Base-by-base conservation (phyloP, 805 yeast genomes). In the Candida verbasci region DNA sequence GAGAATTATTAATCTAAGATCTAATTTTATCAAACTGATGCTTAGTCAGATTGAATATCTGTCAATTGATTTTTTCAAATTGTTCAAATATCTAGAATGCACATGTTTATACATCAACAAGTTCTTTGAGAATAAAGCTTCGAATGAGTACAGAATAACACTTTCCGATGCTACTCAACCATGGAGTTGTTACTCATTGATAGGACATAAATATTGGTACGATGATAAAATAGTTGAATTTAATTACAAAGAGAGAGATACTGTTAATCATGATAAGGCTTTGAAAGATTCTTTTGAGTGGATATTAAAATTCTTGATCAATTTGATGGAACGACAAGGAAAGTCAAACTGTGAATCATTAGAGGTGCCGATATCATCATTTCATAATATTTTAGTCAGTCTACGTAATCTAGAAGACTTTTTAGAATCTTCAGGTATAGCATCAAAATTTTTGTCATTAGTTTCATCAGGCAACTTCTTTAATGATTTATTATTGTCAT, bases 121-220 rank as follows among this genome's bases (percentile, higher is more conserved):
- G n/a, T 59, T 48, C 35, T 64, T 63, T 34, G 35, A 44, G 3
- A 32, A 34, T 9, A 16, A 36, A 1, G 40, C 39, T n/a, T 33
- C 31, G 11, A 34, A 34, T 28, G 18, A 23, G 12, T 41, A 29
- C 26, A n/a, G 5, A 8, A 14, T 10, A 25, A n/a, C 11, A 15
- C 37, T 28, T 6, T 34, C 9, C 3, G 14, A 8, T 1, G 47
- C 38, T 9, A 44, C 56, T 3, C 33, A 36, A 18, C 35, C 47
- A 1, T 63, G 69, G 69, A 46, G 43, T 5, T 50, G 57, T 1
- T 39, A 52, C 1, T 51, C 49, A 3, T 33, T 53, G 15, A 42
- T 63, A 25, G 69, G 68, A 1, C 60, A 56, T 38, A 53, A 50
- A 25, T 42, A 52, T 35, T 65, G 70, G 69, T 43, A 60, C 24